A percentile compares a stretch with the other conserved stretches of the same genome.
These are phyloP conservation scores for Nakazawaea wickerhamii DNA, from an alignment of 805 yeast genomes.

Conservation along the genomic window DNA sequence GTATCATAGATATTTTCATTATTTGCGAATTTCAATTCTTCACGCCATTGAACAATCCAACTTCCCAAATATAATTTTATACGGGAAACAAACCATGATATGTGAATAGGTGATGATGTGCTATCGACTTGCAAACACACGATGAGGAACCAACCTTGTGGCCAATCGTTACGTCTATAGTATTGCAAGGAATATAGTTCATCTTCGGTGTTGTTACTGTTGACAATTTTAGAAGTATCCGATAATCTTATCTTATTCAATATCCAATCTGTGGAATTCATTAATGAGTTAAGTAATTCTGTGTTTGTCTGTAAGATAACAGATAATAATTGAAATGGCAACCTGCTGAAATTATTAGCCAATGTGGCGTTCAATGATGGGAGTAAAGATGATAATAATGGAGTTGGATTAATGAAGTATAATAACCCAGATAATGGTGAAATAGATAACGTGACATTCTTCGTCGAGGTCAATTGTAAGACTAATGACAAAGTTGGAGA, in stretches of 20 bases:
- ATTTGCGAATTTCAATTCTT: conserved; percentile 17
- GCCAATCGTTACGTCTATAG: conserved; percentile 50
- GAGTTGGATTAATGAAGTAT: conserved; percentile 41
- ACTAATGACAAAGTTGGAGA: conserved; percentile 18
- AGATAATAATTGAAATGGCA: conserved; percentile 31
- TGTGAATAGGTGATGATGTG: conserved; percentile 22
- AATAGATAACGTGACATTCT: conserved; percentile 25
- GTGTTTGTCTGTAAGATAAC: conserved; percentile 44
- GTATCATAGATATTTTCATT: conserved; percentile 23
- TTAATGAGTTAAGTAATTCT: conserved; percentile 47
- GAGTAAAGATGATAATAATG: conserved; percentile 29
- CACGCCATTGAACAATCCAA: conserved; percentile 52
- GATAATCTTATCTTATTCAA: conserved; percentile 46
- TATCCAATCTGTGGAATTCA: conserved; percentile 67
- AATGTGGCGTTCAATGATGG: conserved; percentile 16
- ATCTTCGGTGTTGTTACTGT: conserved; percentile 9
- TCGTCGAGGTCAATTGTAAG: conserved; percentile 24
- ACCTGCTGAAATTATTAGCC: conserved; percentile 14
- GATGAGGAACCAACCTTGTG: conserved; percentile 49
- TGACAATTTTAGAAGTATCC: conserved; percentile 19
- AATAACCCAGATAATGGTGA: conserved; percentile 35
- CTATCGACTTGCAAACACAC: conserved; percentile 23
- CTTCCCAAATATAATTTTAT: conserved; percentile 44
- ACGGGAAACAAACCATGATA: conserved; percentile 50
- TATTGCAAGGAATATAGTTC: conserved; percentile 25